Evolutionary conservation across 768 basidiomycete genomes (phyloP).

Genomic region (Pholiota conissans): DNA sequence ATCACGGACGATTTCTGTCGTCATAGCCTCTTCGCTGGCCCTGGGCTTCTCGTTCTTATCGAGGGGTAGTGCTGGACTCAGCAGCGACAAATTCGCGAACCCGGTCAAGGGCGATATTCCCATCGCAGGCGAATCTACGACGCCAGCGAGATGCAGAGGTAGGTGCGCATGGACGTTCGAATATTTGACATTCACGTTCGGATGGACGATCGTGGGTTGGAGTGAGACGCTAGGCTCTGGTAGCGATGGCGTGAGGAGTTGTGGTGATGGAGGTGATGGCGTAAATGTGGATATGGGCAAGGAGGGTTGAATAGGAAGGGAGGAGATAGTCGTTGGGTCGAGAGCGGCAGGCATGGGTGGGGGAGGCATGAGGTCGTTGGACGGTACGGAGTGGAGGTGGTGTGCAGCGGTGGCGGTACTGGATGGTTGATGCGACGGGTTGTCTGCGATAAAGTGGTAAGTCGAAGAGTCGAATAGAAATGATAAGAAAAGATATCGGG

Average conservation of each 20-base stretch:
- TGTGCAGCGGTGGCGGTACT: background rate
- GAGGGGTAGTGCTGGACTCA: constrained; percentile 3
- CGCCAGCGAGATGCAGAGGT: background rate
- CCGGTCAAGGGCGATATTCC: constrained; percentile 4
- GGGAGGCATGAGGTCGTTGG: constrained; percentile 36
- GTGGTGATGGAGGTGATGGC: background rate
- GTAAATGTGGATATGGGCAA: constrained; percentile 26
- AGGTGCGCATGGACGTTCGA: too few relatives aligned
- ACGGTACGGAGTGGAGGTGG: background rate
- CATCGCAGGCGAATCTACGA: background rate
- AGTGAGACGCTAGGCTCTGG: too few relatives aligned
- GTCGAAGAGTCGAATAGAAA: too few relatives aligned
- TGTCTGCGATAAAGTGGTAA: too few relatives aligned
- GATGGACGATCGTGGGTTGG: too few relatives aligned
- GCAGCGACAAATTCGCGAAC: constrained; percentile 15
- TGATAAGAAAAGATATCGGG: too few relatives aligned
- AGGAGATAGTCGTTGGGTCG: constrained; percentile 18
- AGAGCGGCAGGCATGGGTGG: constrained; percentile 47
- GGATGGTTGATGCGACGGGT: too few relatives aligned
- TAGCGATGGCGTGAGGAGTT: background rate
- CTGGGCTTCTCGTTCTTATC: too few relatives aligned
- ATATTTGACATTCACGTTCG: too few relatives aligned
- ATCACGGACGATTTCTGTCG: too few relatives aligned
- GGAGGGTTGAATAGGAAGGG: constrained; percentile 27
- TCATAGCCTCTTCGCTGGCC: too few relatives aligned